Percentiles rank a stretch among this genome's conserved stretches.
These are phyloP conservation scores for Aaosphaeria pasadenensis DNA, from an alignment of 2,329 filamentous ascomycete genomes.

Conservation along the genomic window DNA sequence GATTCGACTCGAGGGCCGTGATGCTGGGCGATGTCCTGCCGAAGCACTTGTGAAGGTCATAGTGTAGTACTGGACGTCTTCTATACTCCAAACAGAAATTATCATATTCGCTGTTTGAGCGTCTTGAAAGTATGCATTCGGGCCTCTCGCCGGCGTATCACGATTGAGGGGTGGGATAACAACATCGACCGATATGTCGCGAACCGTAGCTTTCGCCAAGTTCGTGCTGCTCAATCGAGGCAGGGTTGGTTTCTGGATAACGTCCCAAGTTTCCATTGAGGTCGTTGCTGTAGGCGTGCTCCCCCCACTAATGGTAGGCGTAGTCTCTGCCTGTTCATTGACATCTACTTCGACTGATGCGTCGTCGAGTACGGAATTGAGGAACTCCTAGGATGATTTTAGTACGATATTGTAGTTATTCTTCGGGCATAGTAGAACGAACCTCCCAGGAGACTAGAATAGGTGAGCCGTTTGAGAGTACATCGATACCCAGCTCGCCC, in stretches of 20 bases:
- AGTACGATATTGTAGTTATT: conserved; percentile 1
- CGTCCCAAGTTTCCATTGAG: neutral
- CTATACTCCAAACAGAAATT: conserved; percentile 70
- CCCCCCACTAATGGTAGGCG: conserved; percentile 17
- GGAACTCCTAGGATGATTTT: conserved; percentile 33
- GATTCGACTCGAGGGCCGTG: conserved; percentile 34
- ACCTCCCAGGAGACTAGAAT: conserved; percentile 52
- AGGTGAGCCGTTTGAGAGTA: conserved; percentile 64
- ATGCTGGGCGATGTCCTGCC: conserved; percentile 8
- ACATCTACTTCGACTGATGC: conserved; percentile 6
- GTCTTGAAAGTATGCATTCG: conserved; percentile 7
- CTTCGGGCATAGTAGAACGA: conserved; percentile 5
- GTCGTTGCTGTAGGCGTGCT: conserved; percentile 25
- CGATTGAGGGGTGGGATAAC: conserved; percentile 52
- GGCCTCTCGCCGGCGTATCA: conserved; percentile 6
- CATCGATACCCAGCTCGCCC: conserved; percentile 68
- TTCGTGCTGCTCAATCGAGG: conserved; percentile 32
- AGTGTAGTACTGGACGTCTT: conserved; percentile 67
- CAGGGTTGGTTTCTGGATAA: conserved; percentile 1
- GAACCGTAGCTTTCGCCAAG: conserved; percentile 41
- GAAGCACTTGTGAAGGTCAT: conserved; percentile 67
- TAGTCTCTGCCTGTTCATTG: neutral
- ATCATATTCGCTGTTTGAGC: conserved; percentile 69
- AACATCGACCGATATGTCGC: conserved; percentile 67
- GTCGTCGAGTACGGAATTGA: conserved; percentile 44